Percentiles rank a stretch among this genome's conserved stretches.
Evolutionary conservation across 1,284 basidiomycete species (phyloP).

Genomic region (Puccinia sorghi): DNA sequence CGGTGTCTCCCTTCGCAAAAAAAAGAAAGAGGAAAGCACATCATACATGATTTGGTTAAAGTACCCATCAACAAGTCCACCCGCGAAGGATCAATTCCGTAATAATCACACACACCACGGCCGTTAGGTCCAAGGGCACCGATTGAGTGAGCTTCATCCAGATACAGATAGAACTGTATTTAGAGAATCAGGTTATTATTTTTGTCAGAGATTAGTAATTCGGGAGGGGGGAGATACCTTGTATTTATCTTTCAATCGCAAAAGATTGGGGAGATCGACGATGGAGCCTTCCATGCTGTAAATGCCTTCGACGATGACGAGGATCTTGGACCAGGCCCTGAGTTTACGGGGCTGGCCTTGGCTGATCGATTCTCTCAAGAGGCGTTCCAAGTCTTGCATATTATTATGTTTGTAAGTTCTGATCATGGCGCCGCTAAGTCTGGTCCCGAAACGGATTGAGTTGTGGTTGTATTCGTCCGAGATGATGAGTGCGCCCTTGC

Average conservation of each 20-base stretch:
- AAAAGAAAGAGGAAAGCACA: background rate
- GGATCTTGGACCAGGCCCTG: conserved; percentile 59
- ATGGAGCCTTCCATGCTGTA: conserved; percentile 59
- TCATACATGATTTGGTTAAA: conserved; percentile 87
- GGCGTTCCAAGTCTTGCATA: conserved; percentile 56
- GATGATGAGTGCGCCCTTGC: conserved; percentile 58
- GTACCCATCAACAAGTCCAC: conserved; percentile 98
- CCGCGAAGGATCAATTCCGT: conserved; percentile 75
- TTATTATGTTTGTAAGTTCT: conserved; percentile 58
- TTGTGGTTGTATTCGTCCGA: conserved; percentile 59
- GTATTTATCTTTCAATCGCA: conserved; percentile 58
- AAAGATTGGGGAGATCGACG: conserved; percentile 57
- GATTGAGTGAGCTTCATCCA: conserved; percentile 97
- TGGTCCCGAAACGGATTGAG: conserved; percentile 58
- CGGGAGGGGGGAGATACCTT: too few species aligned
- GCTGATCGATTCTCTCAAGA: conserved; percentile 58
- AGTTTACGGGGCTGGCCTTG: conserved; percentile 59
- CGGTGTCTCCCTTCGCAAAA: conserved; percentile 46
- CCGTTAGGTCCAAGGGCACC: conserved; percentile 92
- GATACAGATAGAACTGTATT: conserved; percentile 83
- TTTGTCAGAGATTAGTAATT: background rate
- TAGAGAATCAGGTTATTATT: background rate
- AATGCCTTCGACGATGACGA: conserved; percentile 58
- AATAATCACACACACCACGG: conserved; percentile 94
- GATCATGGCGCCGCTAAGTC: conserved; percentile 58